phyloP scores from a whole-genome alignment of 768 basidiomycete species.

The Fistulinella prunicolor region DNA sequence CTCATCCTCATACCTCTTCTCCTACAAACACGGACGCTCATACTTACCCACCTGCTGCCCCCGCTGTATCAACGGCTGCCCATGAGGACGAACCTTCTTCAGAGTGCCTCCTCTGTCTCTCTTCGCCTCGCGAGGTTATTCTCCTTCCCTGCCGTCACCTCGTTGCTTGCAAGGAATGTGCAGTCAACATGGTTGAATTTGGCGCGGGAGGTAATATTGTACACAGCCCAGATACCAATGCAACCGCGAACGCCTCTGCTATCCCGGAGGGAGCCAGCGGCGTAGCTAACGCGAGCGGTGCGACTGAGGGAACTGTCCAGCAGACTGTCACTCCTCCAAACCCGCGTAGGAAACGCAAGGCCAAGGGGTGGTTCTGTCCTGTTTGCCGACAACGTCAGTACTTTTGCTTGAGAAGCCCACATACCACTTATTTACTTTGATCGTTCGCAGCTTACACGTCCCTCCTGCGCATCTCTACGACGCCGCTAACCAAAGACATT shows the following conservation, averaged over 20 bases:
- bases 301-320: conserved; percentile 24
- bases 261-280: conserved; percentile 24
- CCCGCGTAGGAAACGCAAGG: conserved; percentile 80
- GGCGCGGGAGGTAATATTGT: conserved; percentile 87
- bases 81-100: conserved; percentile 71
- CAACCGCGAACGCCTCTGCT: conserved; percentile 25
- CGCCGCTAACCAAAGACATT: conserved; percentile 47
- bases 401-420: neutral
- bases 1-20: conserved; percentile 37
- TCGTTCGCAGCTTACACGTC: conserved; percentile 74
- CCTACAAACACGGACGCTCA: conserved; percentile 37
- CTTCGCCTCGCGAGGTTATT: conserved; percentile 86
- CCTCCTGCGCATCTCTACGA: conserved; percentile 75
- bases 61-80: conserved; percentile 23
- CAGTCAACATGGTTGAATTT: conserved; percentile 96
- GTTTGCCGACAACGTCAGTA: conserved; percentile 90
- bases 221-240: conserved; percentile 45
- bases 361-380: conserved; percentile 97
- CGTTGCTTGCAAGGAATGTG: conserved; percentile 94
- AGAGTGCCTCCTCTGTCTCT: conserved; percentile 90
- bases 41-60: conserved; percentile 45
- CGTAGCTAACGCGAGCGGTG: conserved; percentile 16
- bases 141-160: conserved; percentile 91
- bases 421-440: neutral
- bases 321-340: conserved; percentile 32